Conservation (phyloP, 768 basidiomycete genomes). For the Leccinum imitatum region DNA sequence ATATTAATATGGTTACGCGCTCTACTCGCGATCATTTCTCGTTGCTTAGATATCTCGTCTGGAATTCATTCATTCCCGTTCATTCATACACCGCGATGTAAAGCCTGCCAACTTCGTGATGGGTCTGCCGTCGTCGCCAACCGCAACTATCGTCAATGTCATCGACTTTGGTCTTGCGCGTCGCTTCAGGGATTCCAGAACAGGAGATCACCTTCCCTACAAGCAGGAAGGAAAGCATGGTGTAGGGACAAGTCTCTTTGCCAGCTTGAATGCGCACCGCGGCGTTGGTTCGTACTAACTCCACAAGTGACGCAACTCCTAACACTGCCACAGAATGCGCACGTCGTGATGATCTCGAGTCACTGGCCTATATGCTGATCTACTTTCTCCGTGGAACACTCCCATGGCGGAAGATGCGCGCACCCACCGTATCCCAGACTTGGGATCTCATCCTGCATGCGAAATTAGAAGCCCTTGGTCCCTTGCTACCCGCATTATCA, state of each 20-base stretch:
- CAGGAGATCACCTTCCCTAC: slow-evolving; percentile 68
- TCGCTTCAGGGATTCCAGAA: slow-evolving; percentile 67
- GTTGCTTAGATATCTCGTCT: slow-evolving; percentile 80
- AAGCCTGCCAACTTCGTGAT: slow-evolving; percentile 99
- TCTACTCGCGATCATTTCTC: slow-evolving; percentile 21
- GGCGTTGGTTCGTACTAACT: slow-evolving; percentile 56
- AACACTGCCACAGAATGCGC: slow-evolving; percentile 53
- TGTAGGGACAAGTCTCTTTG: slow-evolving; percentile 77
- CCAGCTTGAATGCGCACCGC: slow-evolving; percentile 72
- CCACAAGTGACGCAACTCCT: background rate
- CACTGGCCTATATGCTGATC: slow-evolving; percentile 79
- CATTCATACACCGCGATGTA: slow-evolving; percentile 94
- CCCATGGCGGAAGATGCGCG: slow-evolving; percentile 76
- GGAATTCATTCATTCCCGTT: slow-evolving; percentile 94
- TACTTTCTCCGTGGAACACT: slow-evolving; percentile 77
- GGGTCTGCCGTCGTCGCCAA: slow-evolving; percentile 62
- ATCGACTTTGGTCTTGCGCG: slow-evolving; percentile 87
- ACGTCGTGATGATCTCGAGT: slow-evolving; percentile 77
- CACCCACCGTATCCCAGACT: slow-evolving; percentile 61
- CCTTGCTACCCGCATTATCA: slow-evolving; percentile 17
- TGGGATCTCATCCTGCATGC: slow-evolving; percentile 78
- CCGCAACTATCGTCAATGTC: slow-evolving; percentile 79
- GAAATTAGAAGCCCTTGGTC: slow-evolving; percentile 57
- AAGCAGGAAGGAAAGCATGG: slow-evolving; percentile 71
- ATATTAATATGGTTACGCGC: slow-evolving; percentile 13